A percentile compares a stretch with the other conserved stretches of the same genome.
Evolutionary conservation across 352 stramenopile genomes (phyloP).

Genomic region (Bremia lactucae): DNA sequence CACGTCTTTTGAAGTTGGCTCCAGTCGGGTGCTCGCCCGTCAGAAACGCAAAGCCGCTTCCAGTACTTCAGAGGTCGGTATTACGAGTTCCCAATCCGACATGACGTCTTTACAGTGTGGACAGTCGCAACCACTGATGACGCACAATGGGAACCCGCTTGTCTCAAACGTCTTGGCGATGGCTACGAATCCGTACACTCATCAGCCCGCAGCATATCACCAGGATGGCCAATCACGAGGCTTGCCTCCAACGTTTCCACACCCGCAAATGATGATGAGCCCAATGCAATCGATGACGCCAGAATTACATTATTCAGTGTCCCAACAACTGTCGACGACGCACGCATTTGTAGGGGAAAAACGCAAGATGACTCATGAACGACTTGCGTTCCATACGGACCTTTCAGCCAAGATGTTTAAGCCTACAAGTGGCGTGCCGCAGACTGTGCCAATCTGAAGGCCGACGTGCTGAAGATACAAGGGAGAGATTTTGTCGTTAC

Average conservation of each 20-base stretch:
- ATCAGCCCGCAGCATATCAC: slow-evolving; percentile 10
- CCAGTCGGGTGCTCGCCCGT: slow-evolving; percentile 65
- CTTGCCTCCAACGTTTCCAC: slow-evolving; percentile 37
- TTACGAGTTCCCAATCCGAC: slow-evolving; percentile 20
- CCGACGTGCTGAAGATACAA: neutral
- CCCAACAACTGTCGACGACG: slow-evolving; percentile 9
- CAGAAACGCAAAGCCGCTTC: slow-evolving; percentile 77
- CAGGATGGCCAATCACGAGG: slow-evolving; percentile 26
- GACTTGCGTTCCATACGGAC: slow-evolving; percentile 22
- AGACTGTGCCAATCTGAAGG: slow-evolving; percentile 32
- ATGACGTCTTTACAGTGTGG: slow-evolving; percentile 15
- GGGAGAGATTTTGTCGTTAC: slow-evolving; percentile 6
- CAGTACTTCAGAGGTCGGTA: slow-evolving; percentile 12
- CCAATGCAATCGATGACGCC: slow-evolving; percentile 24
- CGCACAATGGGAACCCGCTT: slow-evolving; percentile 13
- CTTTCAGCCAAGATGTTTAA: slow-evolving; percentile 33
- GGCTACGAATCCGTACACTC: slow-evolving; percentile 17
- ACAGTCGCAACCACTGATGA: slow-evolving; percentile 25
- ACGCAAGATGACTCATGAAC: slow-evolving; percentile 41
- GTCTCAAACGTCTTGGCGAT: slow-evolving; percentile 27
- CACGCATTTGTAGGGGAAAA: slow-evolving; percentile 25
- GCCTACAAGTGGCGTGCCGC: slow-evolving; percentile 22
- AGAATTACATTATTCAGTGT: slow-evolving; percentile 29
- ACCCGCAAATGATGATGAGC: slow-evolving; percentile 47
- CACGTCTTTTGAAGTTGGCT: slow-evolving; percentile 78